These are phyloP conservation scores for Fusarium tupiense DNA, from an alignment of 2,329 filamentous ascomycete genomes.

Conservation along the genomic window DNA sequence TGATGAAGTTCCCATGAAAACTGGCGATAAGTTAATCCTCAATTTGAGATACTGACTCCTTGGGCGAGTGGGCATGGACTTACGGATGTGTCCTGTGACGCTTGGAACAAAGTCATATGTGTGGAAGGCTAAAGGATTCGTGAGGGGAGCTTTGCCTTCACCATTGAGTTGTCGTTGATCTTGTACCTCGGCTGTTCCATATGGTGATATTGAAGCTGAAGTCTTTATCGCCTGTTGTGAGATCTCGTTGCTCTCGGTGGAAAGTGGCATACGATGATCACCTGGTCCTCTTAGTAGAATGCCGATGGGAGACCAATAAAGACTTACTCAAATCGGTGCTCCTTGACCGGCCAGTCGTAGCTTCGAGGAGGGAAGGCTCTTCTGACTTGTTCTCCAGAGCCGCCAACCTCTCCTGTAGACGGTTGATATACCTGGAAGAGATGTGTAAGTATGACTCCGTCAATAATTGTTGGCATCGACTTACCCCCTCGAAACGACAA, in stretches of 20 bases:
- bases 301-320: accelerated
- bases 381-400: slow-evolving; percentile 1
- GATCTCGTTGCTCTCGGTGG: background rate
- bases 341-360: background rate
- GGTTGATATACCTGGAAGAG: slow-evolving; percentile 21
- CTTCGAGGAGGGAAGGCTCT: background rate
- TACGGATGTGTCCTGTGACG: slow-evolving; percentile 8
- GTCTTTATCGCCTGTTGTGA: background rate
- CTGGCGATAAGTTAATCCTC: background rate
- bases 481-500: slow-evolving; percentile 30
- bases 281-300: background rate
- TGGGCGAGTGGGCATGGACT: background rate
- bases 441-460: background rate
- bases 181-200: background rate
- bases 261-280: background rate
- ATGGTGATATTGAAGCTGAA: background rate
- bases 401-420: slow-evolving; percentile 23
- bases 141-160: slow-evolving; percentile 27
- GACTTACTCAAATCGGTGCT: slow-evolving; percentile 1
- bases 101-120: slow-evolving; percentile 35
- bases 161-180: background rate
- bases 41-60: no score
- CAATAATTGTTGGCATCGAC: background rate
- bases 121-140: slow-evolving; percentile 31
- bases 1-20: slow-evolving; percentile 35